A percentile compares a stretch with the other conserved stretches of the same genome.
Evolutionary conservation across 163 green algal species (phyloP).

Genomic region (Prototheca cutis): DNA sequence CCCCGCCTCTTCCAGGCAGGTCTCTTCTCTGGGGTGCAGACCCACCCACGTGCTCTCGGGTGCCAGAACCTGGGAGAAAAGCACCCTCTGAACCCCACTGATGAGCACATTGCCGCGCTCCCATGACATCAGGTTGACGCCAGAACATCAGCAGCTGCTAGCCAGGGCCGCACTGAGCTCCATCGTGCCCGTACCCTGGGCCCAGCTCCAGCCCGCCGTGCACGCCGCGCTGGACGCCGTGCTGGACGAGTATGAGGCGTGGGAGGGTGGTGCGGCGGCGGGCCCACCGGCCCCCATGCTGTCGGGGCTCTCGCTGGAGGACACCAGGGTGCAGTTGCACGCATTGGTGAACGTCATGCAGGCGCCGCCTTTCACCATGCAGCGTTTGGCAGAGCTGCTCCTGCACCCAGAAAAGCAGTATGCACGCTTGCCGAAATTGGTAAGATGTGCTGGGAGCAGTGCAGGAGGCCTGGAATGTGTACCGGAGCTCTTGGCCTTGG

Average conservation of each 20-base stretch:
- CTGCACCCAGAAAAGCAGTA: slow-evolving; percentile 74
- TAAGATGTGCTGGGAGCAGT: slow-evolving; percentile 9
- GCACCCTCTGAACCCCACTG: no score
- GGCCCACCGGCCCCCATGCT: slow-evolving; percentile 21
- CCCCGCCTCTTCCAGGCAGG: not conserved
- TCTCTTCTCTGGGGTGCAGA: not conserved
- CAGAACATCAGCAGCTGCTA: slow-evolving; percentile 35
- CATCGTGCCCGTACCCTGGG: slow-evolving; percentile 51
- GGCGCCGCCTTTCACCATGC: slow-evolving; percentile 62
- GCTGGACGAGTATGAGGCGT: slow-evolving; percentile 25
- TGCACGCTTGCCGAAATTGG: slow-evolving; percentile 50
- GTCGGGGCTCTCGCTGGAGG: slow-evolving; percentile 6
- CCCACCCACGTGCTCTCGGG: no score
- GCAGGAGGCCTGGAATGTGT: slow-evolving; percentile 1
- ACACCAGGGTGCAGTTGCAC: slow-evolving; percentile 28
- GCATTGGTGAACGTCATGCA: slow-evolving; percentile 30
- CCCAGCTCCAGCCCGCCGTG: slow-evolving; percentile 41
- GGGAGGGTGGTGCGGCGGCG: slow-evolving; percentile 1
- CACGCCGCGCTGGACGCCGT: slow-evolving; percentile 34
- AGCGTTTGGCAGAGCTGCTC: slow-evolving; percentile 70
- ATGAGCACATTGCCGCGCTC: not conserved
- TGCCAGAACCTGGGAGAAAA: no score
- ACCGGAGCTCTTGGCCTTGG: not conserved
- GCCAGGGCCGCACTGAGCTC: slow-evolving; percentile 49
- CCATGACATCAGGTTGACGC: slow-evolving; percentile 10